Evolutionary conservation across 1,139 yeast genomes (phyloP).

Genomic region (Lodderomyces margitis): DNA sequence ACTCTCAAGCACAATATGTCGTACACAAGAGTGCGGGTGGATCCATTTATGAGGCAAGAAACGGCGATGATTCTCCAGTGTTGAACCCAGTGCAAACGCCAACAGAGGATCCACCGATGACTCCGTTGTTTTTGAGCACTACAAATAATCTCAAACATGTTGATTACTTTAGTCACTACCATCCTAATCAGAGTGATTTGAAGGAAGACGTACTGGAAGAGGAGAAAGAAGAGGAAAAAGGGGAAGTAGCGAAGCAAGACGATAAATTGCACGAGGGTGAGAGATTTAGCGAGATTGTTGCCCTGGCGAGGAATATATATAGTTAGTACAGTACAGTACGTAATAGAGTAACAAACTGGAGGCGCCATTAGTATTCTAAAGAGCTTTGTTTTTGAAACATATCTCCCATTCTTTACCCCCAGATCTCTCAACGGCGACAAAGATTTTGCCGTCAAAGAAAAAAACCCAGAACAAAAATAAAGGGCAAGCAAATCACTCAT

Average conservation of each 20-base stretch:
- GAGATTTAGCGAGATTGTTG: not conserved
- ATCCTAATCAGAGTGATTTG: slow-evolving; percentile 6
- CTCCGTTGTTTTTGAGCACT: slow-evolving; percentile 38
- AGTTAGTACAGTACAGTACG: not conserved
- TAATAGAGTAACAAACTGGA: not conserved
- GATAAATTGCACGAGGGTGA: not conserved
- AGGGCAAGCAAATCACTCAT: not conserved
- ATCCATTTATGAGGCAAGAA: not conserved
- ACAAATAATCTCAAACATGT: slow-evolving; percentile 2
- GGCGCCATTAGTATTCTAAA: not conserved
- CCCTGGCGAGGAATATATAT: not conserved
- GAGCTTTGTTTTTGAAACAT: not conserved
- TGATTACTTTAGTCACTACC: slow-evolving; percentile 13
- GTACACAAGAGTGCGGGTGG: not conserved
- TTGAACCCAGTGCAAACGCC: slow-evolving; percentile 47
- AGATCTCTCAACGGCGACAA: too few species aligned
- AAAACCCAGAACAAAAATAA: not conserved
- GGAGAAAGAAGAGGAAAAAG: slow-evolving; percentile 8
- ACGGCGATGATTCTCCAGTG: slow-evolving; percentile 35
- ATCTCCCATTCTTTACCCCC: not conserved
- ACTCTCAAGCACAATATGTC: not conserved
- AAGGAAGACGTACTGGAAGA: slow-evolving; percentile 16
- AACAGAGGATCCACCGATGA: slow-evolving; percentile 46
- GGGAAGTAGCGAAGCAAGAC: slow-evolving; percentile 1
- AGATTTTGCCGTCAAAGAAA: slow-evolving; percentile 5